These are phyloP conservation scores for Aspergillus egyptiacus DNA, from an alignment of 495 filamentous ascomycete genomes.

Conservation along the genomic window DNA sequence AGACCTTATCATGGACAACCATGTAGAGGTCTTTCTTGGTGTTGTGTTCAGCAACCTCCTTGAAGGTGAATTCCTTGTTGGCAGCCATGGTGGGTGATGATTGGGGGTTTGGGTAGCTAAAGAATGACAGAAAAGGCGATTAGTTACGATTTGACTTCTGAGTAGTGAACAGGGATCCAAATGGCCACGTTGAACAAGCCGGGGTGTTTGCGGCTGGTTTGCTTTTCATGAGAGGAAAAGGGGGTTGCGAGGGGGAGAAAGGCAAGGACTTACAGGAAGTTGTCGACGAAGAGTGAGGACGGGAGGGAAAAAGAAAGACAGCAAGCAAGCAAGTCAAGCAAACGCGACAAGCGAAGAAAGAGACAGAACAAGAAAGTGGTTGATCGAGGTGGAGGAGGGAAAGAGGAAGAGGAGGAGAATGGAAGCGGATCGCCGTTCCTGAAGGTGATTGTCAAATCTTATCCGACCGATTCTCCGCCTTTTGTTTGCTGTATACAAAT, in stretches of 20 bases:
- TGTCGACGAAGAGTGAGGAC: neutral
- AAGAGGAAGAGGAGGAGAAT: conserved; percentile 9
- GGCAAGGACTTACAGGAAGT: neutral
- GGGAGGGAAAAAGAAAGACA: conserved; percentile 5
- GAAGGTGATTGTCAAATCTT: neutral
- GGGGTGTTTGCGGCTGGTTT: neutral
- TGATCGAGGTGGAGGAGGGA: conserved; percentile 6
- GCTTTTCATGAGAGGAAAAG: neutral
- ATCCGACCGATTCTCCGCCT: conserved; percentile 12
- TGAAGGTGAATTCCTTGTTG: conserved; percentile 68
- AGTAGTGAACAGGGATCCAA: neutral
- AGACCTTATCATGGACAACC: conserved; percentile 94
- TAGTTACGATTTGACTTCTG: conserved; percentile 2
- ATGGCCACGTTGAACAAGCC: neutral
- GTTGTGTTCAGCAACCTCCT: conserved; percentile 80
- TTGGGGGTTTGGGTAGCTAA: conserved; percentile 5
- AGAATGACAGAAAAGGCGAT: conserved; percentile 4
- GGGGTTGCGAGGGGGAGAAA: neutral
- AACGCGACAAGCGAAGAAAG: conserved; percentile 6
- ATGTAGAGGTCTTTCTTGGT: conserved; percentile 94
- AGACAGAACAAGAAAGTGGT: conserved; percentile 9
- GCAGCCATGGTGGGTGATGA: conserved; percentile 64
- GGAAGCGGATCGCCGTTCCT: conserved; percentile 2
- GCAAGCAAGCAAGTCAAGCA: conserved; percentile 4
- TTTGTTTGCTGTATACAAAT: neutral